phyloP scores from a whole-genome alignment of 108 stramenopile species.

The Seminavis robusta region DNA sequence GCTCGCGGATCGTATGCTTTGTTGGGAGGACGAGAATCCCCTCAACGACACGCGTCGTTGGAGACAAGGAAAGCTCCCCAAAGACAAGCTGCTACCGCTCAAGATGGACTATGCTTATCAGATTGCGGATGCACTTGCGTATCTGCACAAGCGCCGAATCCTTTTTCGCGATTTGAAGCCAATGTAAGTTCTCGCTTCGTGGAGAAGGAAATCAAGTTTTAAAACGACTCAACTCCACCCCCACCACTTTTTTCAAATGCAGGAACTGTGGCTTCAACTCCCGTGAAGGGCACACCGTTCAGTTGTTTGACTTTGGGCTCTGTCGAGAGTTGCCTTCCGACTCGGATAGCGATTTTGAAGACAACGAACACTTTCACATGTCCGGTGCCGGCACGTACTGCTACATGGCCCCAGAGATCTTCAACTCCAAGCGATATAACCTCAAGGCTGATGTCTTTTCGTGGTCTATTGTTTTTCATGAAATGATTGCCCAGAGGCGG shows the following conservation, averaged over 20 bases:
- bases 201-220: not conserved
- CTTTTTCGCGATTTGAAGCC: slow-evolving; percentile 59
- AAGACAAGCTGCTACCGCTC: slow-evolving; percentile 11
- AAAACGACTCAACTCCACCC: no score
- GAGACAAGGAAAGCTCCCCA: slow-evolving; percentile 6
- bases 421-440: slow-evolving; percentile 63
- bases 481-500: slow-evolving; percentile 38
- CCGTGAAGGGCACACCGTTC: slow-evolving; percentile 12
- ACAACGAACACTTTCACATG: slow-evolving; percentile 59
- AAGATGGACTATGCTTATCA: no score
- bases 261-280: slow-evolving; percentile 22
- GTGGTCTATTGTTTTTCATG: slow-evolving; percentile 56
- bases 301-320: slow-evolving; percentile 63
- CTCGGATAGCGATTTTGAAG: no score
- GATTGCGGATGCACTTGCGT: slow-evolving; percentile 50
- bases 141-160: slow-evolving; percentile 44
- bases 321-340: no score
- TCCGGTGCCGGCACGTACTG: slow-evolving; percentile 44
- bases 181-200: slow-evolving; percentile 48
- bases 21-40: not conserved
- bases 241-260: no score
- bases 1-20: slow-evolving; percentile 26
- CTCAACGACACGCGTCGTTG: slow-evolving; percentile 6
- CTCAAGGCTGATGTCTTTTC: slow-evolving; percentile 88
- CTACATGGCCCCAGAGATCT: slow-evolving; percentile 44